Base-by-base conservation (phyloP, 352 stramenopile species). In the Globisporangium solare region DNA sequence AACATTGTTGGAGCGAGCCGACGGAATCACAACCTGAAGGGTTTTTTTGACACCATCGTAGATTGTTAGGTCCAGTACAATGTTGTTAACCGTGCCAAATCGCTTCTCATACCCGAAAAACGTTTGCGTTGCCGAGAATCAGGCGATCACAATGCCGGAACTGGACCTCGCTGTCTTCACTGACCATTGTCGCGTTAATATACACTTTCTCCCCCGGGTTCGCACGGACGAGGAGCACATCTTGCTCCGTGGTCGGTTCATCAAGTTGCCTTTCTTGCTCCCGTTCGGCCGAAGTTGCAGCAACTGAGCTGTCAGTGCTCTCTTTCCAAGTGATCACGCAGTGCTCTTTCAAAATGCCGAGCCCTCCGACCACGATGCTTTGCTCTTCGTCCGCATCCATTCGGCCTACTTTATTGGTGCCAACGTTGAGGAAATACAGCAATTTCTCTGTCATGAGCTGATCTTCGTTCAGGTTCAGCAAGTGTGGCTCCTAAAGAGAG, bases 401-500 rank as follows among this genome's bases (percentile, higher is more conserved):
- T 20, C 86, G 71, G 6, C 87, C 87, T 41, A 95, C 56, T 24
- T 73, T 79, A 42, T 88, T 89, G 3, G n/a, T 18, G 4, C 80
- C 80, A 35, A 31, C 6, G 18, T 84, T 64, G 21, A 95, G 62
- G 32, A 96, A 88, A 53, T 96, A 94, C 0, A 88, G 58, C 1
- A 96, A 58, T 47, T 92, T 89, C 56, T 91, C 84, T 1, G 75
- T 79, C 86, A 95, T 94, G 35, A 88, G 67, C 32, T 88, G 82
- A 41, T 96, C 87, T 74, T 96, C 84, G 46, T 95, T 89, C 27
- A 96, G 57, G 45, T 96, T 96, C 41, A 93, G 63, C 3, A 96
- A 54, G 47, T 95, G 84, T 15, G 87, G 82, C 43, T 92, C 77
- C 68, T 83, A 41, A 2, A 43, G 39, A 43, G 39, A 43, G 5